Evolutionary conservation across 2,329 filamentous ascomycete species (phyloP), one percentile per base, ranked within the genome.

Genomic region (Fusarium heterosporum): DNA sequence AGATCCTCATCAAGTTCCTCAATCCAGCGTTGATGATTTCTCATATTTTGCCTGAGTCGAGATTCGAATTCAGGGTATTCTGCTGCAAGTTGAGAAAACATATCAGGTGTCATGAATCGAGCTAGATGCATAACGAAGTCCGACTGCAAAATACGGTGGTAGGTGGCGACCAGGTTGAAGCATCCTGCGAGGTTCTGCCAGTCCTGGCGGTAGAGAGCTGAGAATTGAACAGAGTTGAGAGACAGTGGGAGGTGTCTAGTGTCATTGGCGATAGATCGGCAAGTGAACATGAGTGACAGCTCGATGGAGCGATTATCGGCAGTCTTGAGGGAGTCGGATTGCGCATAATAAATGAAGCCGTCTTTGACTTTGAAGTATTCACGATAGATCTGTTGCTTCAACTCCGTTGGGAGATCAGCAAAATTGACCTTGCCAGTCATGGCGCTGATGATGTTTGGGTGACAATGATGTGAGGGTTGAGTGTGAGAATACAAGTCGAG

Each of bases 211-310:
- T 56, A 54, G 1, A 57, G 8, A 0, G 68, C 64, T 2, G 30
- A 59, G 45, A 70, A 66, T 3, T 43, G 42, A 0, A 71, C 34
- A 1, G 39, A 0, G 1, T 71, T 71, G 2, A 59, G 0, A 1
- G 5, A 12, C 0, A 71, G 19, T 0, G 68, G 53, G 0, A 71
- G 11, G 13, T 42, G 9, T 1, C 1, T 50, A 0, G 56, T 40
- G 2, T 71, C 68, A 2, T 17, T 1, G 3, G 64, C 61, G 8
- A 71, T 32, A 0, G 25, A 32, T 5, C 52, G 66, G 28, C 68
- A 70, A 1, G 61, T 60, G 10, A 41, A 43, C 1, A 64, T 40
- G 4, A 71, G 64, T 5, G 43, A 4, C 0, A 68, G 12, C 10
- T 70, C 45, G 16, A 71, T 68, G 1, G 42, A 39, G 13, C 17